Percentiles rank a stretch among this genome's conserved stretches.
Evolutionary conservation across 2,329 filamentous ascomycete genomes (phyloP).

Genomic region (Xylaria polymorpha): DNA sequence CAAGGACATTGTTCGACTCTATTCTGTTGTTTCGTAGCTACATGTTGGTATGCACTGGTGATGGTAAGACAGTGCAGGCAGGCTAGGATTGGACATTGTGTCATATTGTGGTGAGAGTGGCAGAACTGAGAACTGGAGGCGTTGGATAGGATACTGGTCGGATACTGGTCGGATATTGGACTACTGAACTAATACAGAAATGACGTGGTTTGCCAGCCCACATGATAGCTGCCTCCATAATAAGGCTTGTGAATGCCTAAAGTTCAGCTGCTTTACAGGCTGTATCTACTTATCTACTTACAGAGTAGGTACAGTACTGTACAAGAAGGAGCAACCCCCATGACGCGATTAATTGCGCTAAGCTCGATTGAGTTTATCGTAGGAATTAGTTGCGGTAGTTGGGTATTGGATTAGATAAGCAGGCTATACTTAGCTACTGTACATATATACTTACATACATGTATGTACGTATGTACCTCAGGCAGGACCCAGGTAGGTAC

Average conservation of each 20-base stretch:
- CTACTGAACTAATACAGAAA: background rate
- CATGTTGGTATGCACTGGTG: constrained; percentile 2
- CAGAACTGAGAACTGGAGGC: background rate
- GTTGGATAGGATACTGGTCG: background rate
- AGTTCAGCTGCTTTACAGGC: background rate
- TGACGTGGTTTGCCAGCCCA: constrained; percentile 12
- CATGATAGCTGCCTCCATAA: background rate
- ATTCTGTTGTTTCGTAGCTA: constrained; percentile 17
- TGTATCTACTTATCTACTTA: no score
- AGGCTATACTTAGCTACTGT: background rate
- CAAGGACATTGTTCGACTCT: constrained; percentile 30
- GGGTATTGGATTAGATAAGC: background rate
- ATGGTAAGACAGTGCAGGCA: constrained; percentile 6
- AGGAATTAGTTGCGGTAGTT: constrained; percentile 1
- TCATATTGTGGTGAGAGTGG: background rate
- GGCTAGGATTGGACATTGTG: background rate
- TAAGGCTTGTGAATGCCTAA: constrained; percentile 9
- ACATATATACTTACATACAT: background rate
- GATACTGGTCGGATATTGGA: background rate
- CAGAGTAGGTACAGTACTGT: no score
- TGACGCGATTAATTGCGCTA: constrained; percentile 1
- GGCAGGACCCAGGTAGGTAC: no score
- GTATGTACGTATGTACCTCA: no score
- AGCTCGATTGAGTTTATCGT: background rate
- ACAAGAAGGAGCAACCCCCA: background rate